Conservation (phyloP, 2,329 filamentous ascomycete species). For the Botrytis porri region DNA sequence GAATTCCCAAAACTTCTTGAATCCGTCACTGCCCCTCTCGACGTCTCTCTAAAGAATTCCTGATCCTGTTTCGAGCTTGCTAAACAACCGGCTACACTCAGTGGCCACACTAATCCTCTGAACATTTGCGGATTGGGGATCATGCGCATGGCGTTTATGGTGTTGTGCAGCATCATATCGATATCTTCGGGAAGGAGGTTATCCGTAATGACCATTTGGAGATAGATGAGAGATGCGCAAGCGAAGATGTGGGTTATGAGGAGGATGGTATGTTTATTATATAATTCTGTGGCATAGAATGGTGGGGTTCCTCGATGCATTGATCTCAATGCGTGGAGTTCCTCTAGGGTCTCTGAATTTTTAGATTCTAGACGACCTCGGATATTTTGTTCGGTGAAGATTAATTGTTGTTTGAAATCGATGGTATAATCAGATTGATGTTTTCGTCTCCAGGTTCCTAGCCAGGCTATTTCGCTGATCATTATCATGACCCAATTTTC, state of each 20-base stretch:
- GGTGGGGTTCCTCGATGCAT: neutral
- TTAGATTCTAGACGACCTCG: neutral
- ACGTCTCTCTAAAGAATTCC: conserved; percentile 23
- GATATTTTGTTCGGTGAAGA: conserved; percentile 1
- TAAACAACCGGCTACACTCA: conserved; percentile 29
- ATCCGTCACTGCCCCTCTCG: conserved; percentile 13
- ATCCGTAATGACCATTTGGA: conserved; percentile 19
- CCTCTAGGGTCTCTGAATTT: neutral
- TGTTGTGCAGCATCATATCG: conserved; percentile 12
- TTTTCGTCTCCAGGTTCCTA: conserved; percentile 56
- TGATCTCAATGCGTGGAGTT: neutral
- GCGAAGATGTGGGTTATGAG: conserved; percentile 26
- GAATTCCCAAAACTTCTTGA: conserved; percentile 23
- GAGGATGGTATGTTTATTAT: conserved; percentile 16
- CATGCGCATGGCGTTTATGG: conserved; percentile 22
- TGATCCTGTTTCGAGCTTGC: conserved; percentile 21
- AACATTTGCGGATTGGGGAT: conserved; percentile 23
- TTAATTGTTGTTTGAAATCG: conserved; percentile 3
- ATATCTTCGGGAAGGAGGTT: neutral
- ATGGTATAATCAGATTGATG: conserved; percentile 43
- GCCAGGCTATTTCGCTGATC: conserved; percentile 50
- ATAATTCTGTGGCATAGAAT: neutral
- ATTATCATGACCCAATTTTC: conserved; percentile 54
- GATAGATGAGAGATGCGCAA: conserved; percentile 26
- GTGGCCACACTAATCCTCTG: conserved; percentile 25